A percentile compares a stretch with the other conserved stretches of the same genome.
Evolutionary conservation across 345 rosid genomes (phyloP).

Genomic region (Microthlaspi erraticum): DNA sequence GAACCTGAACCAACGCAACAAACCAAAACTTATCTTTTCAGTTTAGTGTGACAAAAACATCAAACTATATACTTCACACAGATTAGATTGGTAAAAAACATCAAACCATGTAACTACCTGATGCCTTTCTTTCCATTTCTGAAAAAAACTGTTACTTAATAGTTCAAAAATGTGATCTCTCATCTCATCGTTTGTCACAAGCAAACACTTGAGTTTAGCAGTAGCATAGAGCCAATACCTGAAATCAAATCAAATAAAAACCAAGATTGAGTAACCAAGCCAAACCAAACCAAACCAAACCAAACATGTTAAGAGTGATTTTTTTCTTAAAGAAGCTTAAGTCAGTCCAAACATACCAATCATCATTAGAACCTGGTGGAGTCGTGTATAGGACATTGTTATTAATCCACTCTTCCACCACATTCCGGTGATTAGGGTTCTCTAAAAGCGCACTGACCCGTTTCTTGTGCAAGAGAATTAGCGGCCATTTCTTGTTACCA

Average conservation of each 20-base stretch:
- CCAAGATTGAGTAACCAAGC: slow-evolving; percentile 5
- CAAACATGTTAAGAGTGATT: neutral
- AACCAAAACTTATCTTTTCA: slow-evolving; percentile 3
- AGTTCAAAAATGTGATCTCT: slow-evolving; percentile 95
- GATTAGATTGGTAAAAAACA: neutral
- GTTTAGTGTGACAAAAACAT: neutral
- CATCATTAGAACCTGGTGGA: slow-evolving; percentile 93
- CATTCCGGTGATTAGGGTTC: slow-evolving; percentile 53
- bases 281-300: slow-evolving; percentile 25
- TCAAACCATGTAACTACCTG: slow-evolving; percentile 41
- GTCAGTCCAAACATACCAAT: slow-evolving; percentile 60
- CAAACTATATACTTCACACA: neutral
- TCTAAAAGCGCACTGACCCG: slow-evolving; percentile 66
- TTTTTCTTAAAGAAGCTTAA: neutral
- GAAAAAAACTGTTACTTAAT: slow-evolving; percentile 66
- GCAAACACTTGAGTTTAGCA: slow-evolving; percentile 75
- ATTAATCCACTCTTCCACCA: slow-evolving; percentile 73
- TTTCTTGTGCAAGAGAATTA: slow-evolving; percentile 75
- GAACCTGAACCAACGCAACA: slow-evolving; percentile 54
- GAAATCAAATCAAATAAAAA: neutral
- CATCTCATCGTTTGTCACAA: slow-evolving; percentile 93
- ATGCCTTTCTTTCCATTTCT: slow-evolving; percentile 90
- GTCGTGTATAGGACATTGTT: slow-evolving; percentile 69
- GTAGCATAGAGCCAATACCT: slow-evolving; percentile 97
- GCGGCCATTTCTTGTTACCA: slow-evolving; percentile 70